A percentile compares a stretch with the other conserved stretches of the same genome.
These are phyloP conservation scores for Kondoa subrosea DNA, from an alignment of 768 basidiomycete genomes.

Conservation along the genomic window DNA sequence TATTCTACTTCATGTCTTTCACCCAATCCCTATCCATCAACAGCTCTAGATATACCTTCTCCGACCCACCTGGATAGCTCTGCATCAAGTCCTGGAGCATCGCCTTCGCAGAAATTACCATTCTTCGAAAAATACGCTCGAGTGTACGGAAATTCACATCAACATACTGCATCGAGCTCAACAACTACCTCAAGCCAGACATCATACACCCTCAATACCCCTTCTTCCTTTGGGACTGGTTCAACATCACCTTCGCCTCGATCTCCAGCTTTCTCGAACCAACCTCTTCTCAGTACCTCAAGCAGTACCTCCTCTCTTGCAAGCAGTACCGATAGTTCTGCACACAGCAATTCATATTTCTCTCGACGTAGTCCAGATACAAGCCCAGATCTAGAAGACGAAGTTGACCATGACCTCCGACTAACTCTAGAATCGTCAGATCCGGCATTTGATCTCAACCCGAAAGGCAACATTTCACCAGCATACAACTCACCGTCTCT, in stretches of 20 bases:
- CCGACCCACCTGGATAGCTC: not conserved
- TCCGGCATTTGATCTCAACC: not conserved
- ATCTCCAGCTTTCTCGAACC: not conserved
- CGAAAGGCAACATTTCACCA: not conserved
- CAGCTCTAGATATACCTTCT: not conserved
- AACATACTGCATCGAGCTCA: not conserved
- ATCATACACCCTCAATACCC: not conserved
- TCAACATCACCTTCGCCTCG: not conserved
- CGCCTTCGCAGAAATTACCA: not conserved
- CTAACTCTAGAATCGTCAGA: not conserved
- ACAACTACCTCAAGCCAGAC: constrained; percentile 11
- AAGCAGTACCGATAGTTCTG: not conserved
- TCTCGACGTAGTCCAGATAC: not conserved
- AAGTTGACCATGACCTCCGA: not conserved
- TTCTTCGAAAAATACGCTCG: constrained; percentile 9
- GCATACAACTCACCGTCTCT: not conserved
- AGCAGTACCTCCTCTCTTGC: not conserved
- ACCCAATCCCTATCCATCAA: not conserved
- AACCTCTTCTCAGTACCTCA: not conserved
- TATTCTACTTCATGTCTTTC: not conserved
- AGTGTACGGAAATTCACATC: not conserved
- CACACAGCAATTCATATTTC: not conserved
- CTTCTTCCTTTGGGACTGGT: not conserved
- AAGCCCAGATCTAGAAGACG: not conserved
- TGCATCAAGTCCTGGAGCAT: not conserved